A percentile compares a stretch with the other conserved stretches of the same genome.
phyloP scores from a whole-genome alignment of 257 asterid species.

The Vinca minor region DNA sequence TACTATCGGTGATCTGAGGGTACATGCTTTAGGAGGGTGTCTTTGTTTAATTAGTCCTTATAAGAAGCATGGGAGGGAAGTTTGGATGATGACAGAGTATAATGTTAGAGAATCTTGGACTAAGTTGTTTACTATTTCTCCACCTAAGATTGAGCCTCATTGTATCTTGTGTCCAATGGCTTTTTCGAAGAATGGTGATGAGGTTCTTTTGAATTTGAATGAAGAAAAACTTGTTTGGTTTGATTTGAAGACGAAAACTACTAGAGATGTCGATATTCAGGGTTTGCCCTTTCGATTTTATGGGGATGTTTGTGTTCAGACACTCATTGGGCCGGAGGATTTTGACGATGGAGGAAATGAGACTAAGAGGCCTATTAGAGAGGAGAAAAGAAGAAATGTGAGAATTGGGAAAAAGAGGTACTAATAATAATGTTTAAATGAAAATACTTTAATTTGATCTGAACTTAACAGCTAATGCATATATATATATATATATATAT shows the following conservation, averaged over 20 bases:
- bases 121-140: slow-evolving; percentile 35
- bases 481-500: too few relatives aligned
- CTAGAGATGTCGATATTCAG: slow-evolving; percentile 11
- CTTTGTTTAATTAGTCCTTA: slow-evolving; percentile 29
- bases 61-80: slow-evolving; percentile 16
- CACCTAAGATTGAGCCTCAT: slow-evolving; percentile 19
- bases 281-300: slow-evolving; percentile 24
- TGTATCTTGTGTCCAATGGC: slow-evolving; percentile 23
- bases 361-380: slow-evolving; percentile 16
- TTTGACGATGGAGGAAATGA: slow-evolving; percentile 6
- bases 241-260: slow-evolving; percentile 18
- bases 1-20: slow-evolving; percentile 16
- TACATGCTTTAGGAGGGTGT: slow-evolving; percentile 37
- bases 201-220: slow-evolving; percentile 31
- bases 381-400: slow-evolving; percentile 17
- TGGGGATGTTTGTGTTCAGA: slow-evolving; percentile 26
- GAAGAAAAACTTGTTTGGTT: slow-evolving; percentile 31
- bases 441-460: slow-evolving; percentile 2
- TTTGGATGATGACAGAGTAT: slow-evolving; percentile 69
- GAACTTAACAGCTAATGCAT: background rate
- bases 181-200: slow-evolving; percentile 27
- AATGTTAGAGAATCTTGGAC: slow-evolving; percentile 54
- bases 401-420: slow-evolving; percentile 33
- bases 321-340: slow-evolving; percentile 27
- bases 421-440: background rate